phyloP scores from a whole-genome alignment of 345 rosid species.

The Noccaea caerulescens region DNA sequence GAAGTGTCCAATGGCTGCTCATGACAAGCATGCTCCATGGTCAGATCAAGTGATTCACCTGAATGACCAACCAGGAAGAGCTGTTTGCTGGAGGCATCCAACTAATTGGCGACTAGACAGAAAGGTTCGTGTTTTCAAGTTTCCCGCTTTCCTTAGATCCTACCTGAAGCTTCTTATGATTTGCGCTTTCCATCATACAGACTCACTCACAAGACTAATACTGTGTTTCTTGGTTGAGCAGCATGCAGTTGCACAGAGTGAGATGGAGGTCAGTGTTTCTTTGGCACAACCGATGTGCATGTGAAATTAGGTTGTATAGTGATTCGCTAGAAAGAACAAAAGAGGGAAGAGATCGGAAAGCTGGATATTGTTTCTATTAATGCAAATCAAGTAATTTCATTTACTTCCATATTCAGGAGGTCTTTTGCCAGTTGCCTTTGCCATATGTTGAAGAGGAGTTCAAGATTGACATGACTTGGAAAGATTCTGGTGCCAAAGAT shows the following conservation, averaged over 20 bases:
- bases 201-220: conserved; percentile 74
- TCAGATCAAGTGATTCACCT: conserved; percentile 61
- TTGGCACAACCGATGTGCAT: conserved; percentile 4
- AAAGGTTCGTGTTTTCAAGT: conserved; percentile 71
- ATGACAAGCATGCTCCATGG: conserved; percentile 87
- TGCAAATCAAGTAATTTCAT: conserved; percentile 10
- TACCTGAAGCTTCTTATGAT: conserved; percentile 19
- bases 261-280: conserved; percentile 75
- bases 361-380: conserved; percentile 12
- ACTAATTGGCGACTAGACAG: conserved; percentile 65
- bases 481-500: conserved; percentile 55
- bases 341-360: conserved; percentile 20
- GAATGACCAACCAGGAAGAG: conserved; percentile 61
- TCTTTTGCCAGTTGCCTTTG: conserved; percentile 75
- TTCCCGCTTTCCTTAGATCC: conserved; percentile 52
- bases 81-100: conserved; percentile 94
- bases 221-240: conserved; percentile 75
- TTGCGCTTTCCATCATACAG: conserved; percentile 46
- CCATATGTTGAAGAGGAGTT: conserved; percentile 88
- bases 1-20: conserved; percentile 70
- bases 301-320: conserved; percentile 22
- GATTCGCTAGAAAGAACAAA: neutral
- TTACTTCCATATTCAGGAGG: conserved; percentile 53
- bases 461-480: conserved; percentile 73
- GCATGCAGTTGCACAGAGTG: conserved; percentile 62